Percentiles rank a stretch among this genome's conserved stretches.
Evolutionary conservation across 2,329 filamentous ascomycete genomes (phyloP).

Genomic region (Chaetomium olivaceum): DNA sequence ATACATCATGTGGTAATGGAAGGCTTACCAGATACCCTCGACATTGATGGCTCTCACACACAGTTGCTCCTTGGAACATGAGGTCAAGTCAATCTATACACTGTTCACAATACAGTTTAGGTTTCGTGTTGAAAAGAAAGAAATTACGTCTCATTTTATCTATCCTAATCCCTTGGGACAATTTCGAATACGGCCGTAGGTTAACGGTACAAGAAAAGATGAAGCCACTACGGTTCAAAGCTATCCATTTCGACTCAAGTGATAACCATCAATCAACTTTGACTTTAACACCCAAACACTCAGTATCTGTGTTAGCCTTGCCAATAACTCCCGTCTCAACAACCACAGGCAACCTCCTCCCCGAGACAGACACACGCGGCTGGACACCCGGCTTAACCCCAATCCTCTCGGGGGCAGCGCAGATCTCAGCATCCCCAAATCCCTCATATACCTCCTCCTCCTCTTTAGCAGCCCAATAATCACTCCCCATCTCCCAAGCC

Average conservation of each 20-base stretch:
- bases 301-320: neutral
- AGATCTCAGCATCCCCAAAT: neutral
- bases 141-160: neutral
- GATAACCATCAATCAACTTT: neutral
- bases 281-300: neutral
- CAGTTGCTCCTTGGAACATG: neutral
- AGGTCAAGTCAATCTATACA: neutral
- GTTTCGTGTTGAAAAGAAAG: neutral
- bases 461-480: neutral
- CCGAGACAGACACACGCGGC: neutral
- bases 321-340: neutral
- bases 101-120: neutral
- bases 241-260: neutral
- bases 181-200: neutral
- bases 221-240: neutral
- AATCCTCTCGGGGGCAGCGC: neutral
- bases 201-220: neutral
- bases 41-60: too few relatives aligned
- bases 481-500: neutral
- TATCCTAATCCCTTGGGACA: neutral
- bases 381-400: neutral
- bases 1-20: neutral
- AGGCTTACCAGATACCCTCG: too few relatives aligned
- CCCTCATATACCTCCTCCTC: neutral
- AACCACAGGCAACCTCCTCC: neutral